A percentile compares a stretch with the other conserved stretches of the same genome.
phyloP scores from a whole-genome alignment of 257 asterid genomes.

The Lycium ferocissimum region DNA sequence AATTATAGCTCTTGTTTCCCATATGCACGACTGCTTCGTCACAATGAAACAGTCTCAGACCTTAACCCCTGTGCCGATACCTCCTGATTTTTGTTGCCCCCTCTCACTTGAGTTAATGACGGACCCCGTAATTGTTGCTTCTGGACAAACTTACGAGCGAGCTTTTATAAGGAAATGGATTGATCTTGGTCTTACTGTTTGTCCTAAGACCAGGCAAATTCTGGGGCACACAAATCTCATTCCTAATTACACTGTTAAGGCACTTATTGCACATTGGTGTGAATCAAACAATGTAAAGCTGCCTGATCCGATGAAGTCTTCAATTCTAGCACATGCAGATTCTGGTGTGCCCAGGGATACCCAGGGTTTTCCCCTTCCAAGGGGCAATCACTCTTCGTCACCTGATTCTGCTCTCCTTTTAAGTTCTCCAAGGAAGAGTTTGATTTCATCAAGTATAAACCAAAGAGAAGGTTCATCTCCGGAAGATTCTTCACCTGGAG shows the following conservation, averaged over 20 bases:
- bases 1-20: slow-evolving; percentile 46
- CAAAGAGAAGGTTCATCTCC: slow-evolving; percentile 34
- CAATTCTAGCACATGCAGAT: slow-evolving; percentile 35
- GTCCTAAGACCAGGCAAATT: slow-evolving; percentile 50
- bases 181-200: slow-evolving; percentile 50
- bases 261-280: slow-evolving; percentile 49
- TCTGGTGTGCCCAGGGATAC: slow-evolving; percentile 35
- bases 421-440: slow-evolving; percentile 33
- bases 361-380: slow-evolving; percentile 37
- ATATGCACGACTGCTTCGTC: slow-evolving; percentile 43
- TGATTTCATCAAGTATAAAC: slow-evolving; percentile 33
- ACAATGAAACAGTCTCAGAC: slow-evolving; percentile 44
- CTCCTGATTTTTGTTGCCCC: slow-evolving; percentile 52
- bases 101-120: slow-evolving; percentile 53
- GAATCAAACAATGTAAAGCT: slow-evolving; percentile 45
- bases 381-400: slow-evolving; percentile 39
- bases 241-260: slow-evolving; percentile 53
- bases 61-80: slow-evolving; percentile 47
- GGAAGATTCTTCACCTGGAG: slow-evolving; percentile 43
- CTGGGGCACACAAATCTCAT: slow-evolving; percentile 44
- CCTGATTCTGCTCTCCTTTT: slow-evolving; percentile 40
- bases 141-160: slow-evolving; percentile 54
- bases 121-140: slow-evolving; percentile 49
- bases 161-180: slow-evolving; percentile 45
- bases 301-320: slow-evolving; percentile 42